Conservation (phyloP, 768 basidiomycete genomes). For the Lactarius evosmus region DNA sequence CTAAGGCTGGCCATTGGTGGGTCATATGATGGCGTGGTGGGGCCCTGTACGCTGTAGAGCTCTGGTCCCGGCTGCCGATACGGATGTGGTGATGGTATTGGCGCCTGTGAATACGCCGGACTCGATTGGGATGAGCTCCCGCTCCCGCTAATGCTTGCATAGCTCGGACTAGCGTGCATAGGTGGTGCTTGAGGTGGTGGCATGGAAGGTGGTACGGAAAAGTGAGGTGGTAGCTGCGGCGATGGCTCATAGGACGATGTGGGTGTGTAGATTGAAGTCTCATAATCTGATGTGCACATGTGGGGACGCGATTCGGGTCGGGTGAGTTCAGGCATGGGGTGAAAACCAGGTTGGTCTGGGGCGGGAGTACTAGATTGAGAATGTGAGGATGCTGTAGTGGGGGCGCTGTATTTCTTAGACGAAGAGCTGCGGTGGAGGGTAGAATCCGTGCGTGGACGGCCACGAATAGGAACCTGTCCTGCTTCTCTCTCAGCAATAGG, state of each 20-base stretch:
- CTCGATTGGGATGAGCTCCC: conserved; percentile 24
- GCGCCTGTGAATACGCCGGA: conserved; percentile 24
- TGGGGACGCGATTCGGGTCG: conserved; percentile 18
- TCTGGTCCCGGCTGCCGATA: conserved; percentile 17
- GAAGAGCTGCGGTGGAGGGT: conserved; percentile 10
- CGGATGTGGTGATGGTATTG: conserved; percentile 22
- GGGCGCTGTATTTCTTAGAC: conserved; percentile 12
- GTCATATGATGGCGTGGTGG: conserved; percentile 21
- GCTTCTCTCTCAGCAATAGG: conserved; percentile 5
- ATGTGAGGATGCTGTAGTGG: conserved; percentile 9
- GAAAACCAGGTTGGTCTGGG: conserved; percentile 15
- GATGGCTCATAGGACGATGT: conserved; percentile 14
- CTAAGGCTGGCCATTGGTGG: conserved; percentile 17
- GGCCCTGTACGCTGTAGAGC: conserved; percentile 8
- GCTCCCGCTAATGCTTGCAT: conserved; percentile 22
- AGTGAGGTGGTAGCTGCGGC: not conserved
- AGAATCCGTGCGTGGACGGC: conserved; percentile 21
- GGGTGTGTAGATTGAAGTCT: conserved; percentile 14
- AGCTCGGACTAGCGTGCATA: conserved; percentile 23
- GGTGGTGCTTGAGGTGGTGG: conserved; percentile 15
- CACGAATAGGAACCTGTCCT: conserved; percentile 20
- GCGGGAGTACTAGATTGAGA: conserved; percentile 21
- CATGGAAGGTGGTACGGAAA: conserved; percentile 19
- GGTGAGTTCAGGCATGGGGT: conserved; percentile 7
- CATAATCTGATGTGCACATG: conserved; percentile 12